Evolutionary conservation across 352 stramenopile genomes (phyloP), one percentile per base, ranked within the genome.

Genomic region (Elongisporangium undulatum): DNA sequence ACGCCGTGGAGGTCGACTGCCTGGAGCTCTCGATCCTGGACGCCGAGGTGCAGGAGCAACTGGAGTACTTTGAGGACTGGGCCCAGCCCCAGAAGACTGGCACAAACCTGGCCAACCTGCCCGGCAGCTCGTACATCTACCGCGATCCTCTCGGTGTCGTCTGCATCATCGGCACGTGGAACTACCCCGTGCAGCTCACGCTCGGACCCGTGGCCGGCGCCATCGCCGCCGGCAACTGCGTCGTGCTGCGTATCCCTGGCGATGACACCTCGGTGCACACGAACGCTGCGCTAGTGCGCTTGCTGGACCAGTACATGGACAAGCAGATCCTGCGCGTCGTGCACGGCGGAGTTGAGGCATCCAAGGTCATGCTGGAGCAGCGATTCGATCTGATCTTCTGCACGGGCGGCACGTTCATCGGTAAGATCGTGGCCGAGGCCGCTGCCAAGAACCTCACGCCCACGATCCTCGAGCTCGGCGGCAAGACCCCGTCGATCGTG

Each of bases 361-460:
- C 87, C 6, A 89, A 95, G 61, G 80, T 75, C 41, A 89, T 96
- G 60, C 67, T 93, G 24, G 55, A 83, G 5, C 69, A 97, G 57
- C 62, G 73, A 20, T 95, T 77, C 59, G 88, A 97, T 69, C 71
- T 95, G 23, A 94, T 96, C 60, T 89, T 97, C 52, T 85, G 79
- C 49, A 97, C 87, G 0, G 85, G 87, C 77, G 78, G 29, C 69
- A 56, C 29, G 83, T 87, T 23, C 20, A n/a, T 92, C 21, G 96
- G 94, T 58, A 94, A 95, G 67, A 96, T 98, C 51, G 82, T 99
- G 17, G 85, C 92, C 17, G 67, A 73, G n/a, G 90, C 92, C 0
- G 94, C 96, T 0, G 95, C 96, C 13, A 88, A 98, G 68, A 79
- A 87, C 52, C 65, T 99, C n/a, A 99, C 97, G 10, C 97, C 97